Conservation (phyloP, 2,329 filamentous ascomycete genomes). For the Penicillium sp. region DNA sequence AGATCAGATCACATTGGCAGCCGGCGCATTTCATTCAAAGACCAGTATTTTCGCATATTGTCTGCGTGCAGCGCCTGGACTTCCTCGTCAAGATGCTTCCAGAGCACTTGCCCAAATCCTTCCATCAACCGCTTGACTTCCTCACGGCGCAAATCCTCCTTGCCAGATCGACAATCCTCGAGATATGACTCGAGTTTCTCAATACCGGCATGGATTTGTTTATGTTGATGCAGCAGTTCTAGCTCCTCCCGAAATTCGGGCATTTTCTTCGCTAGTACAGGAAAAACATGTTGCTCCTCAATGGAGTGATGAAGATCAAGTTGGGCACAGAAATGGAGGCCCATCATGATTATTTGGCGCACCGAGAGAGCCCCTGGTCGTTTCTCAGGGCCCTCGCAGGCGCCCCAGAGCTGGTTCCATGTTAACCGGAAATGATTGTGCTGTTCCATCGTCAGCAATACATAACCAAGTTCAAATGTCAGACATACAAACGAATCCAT, state of each 20-base stretch:
- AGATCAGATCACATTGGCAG: conserved; percentile 56
- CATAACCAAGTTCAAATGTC: background rate
- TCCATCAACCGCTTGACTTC: conserved; percentile 69
- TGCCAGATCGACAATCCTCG: conserved; percentile 54
- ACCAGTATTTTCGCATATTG: conserved; percentile 85
- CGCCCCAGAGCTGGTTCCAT: conserved; percentile 66
- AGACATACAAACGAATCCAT: conserved; percentile 65
- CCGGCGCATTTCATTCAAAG: conserved; percentile 62
- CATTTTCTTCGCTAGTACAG: conserved; percentile 69
- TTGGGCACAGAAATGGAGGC: conserved; percentile 63
- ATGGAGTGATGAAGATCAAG: conserved; percentile 75
- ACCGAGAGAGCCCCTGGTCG: conserved; percentile 61
- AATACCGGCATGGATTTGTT: conserved; percentile 69
- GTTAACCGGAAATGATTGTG: conserved; percentile 69
- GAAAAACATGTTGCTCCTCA: conserved; percentile 78
- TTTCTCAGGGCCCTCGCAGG: conserved; percentile 52
- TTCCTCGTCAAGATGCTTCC: conserved; percentile 79
- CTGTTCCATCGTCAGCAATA: conserved; percentile 38
- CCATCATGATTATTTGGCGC: conserved; percentile 60
- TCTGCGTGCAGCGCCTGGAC: conserved; percentile 71
- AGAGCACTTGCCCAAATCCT: conserved; percentile 69
- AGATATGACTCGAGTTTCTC: conserved; percentile 64
- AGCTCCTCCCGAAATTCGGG: conserved; percentile 64
- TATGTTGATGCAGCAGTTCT: conserved; percentile 67
- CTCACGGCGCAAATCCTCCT: conserved; percentile 51